These are phyloP conservation scores for Verticillium albo-atrum DNA, from an alignment of 2,329 filamentous ascomycete species.

Conservation along the genomic window DNA sequence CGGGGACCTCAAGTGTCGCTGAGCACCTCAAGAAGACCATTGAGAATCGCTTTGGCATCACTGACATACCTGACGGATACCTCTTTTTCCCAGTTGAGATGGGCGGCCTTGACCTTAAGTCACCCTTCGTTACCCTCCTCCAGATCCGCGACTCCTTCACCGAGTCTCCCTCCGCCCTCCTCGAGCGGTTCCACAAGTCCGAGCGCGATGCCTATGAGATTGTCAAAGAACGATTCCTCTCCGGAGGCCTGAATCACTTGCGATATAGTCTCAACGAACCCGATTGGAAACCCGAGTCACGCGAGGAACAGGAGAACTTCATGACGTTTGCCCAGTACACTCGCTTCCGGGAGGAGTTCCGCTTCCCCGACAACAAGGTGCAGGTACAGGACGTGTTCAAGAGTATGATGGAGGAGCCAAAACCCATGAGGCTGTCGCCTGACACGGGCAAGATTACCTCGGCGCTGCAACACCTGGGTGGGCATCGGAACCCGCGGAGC, in stretches of 20 bases:
- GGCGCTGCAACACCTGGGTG: slow-evolving; percentile 15
- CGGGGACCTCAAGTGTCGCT: slow-evolving; percentile 36
- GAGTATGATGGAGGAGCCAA: slow-evolving; percentile 28
- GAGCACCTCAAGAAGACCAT: slow-evolving; percentile 52
- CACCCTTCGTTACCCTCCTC: slow-evolving; percentile 37
- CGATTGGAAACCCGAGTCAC: slow-evolving; percentile 22
- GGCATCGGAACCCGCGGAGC: slow-evolving; percentile 12
- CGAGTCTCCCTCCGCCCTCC: slow-evolving; percentile 20
- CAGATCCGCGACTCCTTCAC: slow-evolving; percentile 30
- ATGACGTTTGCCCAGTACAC: slow-evolving; percentile 40
- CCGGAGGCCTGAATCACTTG: slow-evolving; percentile 6
- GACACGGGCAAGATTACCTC: slow-evolving; percentile 18
- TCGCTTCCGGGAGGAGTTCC: slow-evolving; percentile 34
- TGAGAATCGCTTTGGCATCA: slow-evolving; percentile 42
- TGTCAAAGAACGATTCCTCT: slow-evolving; percentile 29
- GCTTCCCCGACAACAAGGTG: slow-evolving; percentile 18
- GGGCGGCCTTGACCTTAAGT: slow-evolving; percentile 41
- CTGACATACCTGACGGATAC: slow-evolving; percentile 38
- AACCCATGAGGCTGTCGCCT: slow-evolving; percentile 17
- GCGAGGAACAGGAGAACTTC: slow-evolving; percentile 31
- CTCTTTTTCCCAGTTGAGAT: slow-evolving; percentile 41
- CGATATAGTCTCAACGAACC: slow-evolving; percentile 11
- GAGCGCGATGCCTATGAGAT: slow-evolving; percentile 29
- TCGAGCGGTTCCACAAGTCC: slow-evolving; percentile 26
- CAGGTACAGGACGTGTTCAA: slow-evolving; percentile 28